These are phyloP conservation scores for Curvularia eragrostidis DNA, from an alignment of 2,329 filamentous ascomycete genomes.

Conservation along the genomic window DNA sequence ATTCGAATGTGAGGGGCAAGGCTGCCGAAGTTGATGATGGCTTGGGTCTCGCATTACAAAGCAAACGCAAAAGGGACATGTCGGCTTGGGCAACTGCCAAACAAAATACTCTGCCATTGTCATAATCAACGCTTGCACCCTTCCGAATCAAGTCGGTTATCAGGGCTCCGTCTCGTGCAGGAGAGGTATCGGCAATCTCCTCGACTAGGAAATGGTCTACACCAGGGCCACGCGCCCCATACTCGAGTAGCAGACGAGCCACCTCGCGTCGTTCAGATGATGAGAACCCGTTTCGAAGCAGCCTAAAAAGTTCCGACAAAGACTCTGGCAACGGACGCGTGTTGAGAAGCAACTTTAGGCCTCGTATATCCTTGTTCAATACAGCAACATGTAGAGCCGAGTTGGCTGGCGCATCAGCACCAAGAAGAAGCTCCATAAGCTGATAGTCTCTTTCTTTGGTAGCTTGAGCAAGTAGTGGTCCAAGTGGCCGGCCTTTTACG, in stretches of 20 bases:
- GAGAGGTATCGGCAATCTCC: constrained; percentile 35
- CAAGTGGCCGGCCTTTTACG: constrained; percentile 36
- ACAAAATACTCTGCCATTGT: constrained; percentile 34
- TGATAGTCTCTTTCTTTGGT: constrained; percentile 39
- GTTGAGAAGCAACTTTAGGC: constrained; percentile 30
- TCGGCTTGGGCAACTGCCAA: constrained; percentile 42
- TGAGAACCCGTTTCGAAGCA: constrained; percentile 29
- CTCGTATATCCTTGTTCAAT: constrained; percentile 31
- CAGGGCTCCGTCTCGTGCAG: constrained; percentile 31
- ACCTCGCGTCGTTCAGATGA: constrained; percentile 32
- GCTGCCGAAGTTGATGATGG: constrained; percentile 31
- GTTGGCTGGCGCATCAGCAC: constrained; percentile 34
- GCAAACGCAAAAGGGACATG: constrained; percentile 32
- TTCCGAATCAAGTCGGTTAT: constrained; percentile 37
- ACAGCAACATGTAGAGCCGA: constrained; percentile 36
- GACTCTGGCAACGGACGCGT: constrained; percentile 29
- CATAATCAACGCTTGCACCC: constrained; percentile 34
- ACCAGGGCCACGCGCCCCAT: constrained; percentile 37
- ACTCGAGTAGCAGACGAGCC: constrained; percentile 31
- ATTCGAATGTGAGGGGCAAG: constrained; percentile 39
- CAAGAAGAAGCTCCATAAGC: constrained; percentile 40
- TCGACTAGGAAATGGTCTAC: constrained; percentile 42
- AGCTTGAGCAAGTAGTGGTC: constrained; percentile 36
- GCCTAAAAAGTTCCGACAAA: constrained; percentile 34
- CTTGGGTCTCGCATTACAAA: constrained; percentile 34